A percentile compares a stretch with the other conserved stretches of the same genome.
These are phyloP conservation scores for Mollisia scopiformis DNA, from an alignment of 2,329 filamentous ascomycete species.

Conservation along the genomic window DNA sequence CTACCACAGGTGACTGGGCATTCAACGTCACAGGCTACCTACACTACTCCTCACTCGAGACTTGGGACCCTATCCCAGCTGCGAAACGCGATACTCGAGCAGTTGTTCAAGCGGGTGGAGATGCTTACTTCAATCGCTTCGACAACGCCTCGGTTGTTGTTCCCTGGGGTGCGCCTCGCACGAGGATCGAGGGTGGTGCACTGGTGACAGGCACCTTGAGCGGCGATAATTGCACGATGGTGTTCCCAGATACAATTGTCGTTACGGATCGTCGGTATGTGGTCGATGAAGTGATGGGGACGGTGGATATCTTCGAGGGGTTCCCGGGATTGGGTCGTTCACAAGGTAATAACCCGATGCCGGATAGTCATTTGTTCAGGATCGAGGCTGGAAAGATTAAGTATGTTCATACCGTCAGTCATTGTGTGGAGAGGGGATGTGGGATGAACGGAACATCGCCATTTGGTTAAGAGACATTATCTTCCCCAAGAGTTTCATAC, in stretches of 20 bases:
- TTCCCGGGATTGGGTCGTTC: slow-evolving; percentile 8
- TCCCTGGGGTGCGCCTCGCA: not conserved
- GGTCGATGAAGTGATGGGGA: slow-evolving; percentile 14
- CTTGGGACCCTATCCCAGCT: slow-evolving; percentile 14
- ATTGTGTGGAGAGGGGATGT: not conserved
- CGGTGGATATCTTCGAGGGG: slow-evolving; percentile 13
- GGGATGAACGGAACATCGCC: not conserved
- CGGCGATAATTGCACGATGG: not conserved
- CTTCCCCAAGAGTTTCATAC: not conserved
- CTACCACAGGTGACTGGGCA: slow-evolving; percentile 20
- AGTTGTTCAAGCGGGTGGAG: slow-evolving; percentile 15
- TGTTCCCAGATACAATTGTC: not conserved
- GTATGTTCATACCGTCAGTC: slow-evolving; percentile 11
- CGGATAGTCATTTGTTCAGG: slow-evolving; percentile 21
- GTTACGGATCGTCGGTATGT: slow-evolving; percentile 10
- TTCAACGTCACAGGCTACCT: slow-evolving; percentile 20
- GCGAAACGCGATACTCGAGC: slow-evolving; percentile 11
- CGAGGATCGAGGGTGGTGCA: not conserved
- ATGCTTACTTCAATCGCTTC: slow-evolving; percentile 17
- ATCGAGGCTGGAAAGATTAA: slow-evolving; percentile 18
- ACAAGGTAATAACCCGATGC: slow-evolving; percentile 6
- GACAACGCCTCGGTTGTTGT: slow-evolving; percentile 9
- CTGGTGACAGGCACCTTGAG: not conserved
- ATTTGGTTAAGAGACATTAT: not conserved
- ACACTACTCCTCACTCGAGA: slow-evolving; percentile 10